These are phyloP conservation scores for Mycena floridula DNA, from an alignment of 768 basidiomycete species.

Conservation along the genomic window DNA sequence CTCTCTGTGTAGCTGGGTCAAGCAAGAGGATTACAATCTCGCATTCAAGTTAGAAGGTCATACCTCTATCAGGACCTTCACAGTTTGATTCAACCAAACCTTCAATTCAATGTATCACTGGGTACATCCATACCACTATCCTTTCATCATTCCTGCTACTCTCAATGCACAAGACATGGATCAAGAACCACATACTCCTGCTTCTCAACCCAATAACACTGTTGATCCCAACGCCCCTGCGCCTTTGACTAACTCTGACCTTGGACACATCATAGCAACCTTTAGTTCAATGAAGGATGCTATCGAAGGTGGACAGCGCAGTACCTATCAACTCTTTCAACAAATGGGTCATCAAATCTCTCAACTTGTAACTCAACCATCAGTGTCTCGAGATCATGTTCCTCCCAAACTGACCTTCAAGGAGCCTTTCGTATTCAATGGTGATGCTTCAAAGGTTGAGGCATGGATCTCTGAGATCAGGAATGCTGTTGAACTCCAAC, in stretches of 20 bases:
- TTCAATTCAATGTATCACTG: too few relatives aligned
- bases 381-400: neutral
- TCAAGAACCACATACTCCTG: neutral
- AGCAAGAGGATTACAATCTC: neutral
- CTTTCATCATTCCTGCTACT: too few relatives aligned
- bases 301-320: neutral
- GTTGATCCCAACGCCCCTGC: neutral
- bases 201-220: neutral
- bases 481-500: constrained; percentile 18
- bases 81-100: neutral
- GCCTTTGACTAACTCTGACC: neutral
- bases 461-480: constrained; percentile 17
- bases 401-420: constrained; percentile 1
- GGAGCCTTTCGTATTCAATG: constrained; percentile 11
- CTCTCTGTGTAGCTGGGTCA: too few relatives aligned
- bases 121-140: too few relatives aligned
- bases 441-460: constrained; percentile 14
- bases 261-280: neutral
- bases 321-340: neutral
- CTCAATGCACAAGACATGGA: neutral
- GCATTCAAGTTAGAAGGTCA: neutral
- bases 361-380: neutral
- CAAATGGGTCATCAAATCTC: neutral
- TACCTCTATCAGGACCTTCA: neutral
- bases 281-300: too few relatives aligned